Percentiles rank a stretch among this genome's conserved stretches.
Conservation (phyloP, 192 early-diverging fungal genomes). For the Coemansia sp. region DNA sequence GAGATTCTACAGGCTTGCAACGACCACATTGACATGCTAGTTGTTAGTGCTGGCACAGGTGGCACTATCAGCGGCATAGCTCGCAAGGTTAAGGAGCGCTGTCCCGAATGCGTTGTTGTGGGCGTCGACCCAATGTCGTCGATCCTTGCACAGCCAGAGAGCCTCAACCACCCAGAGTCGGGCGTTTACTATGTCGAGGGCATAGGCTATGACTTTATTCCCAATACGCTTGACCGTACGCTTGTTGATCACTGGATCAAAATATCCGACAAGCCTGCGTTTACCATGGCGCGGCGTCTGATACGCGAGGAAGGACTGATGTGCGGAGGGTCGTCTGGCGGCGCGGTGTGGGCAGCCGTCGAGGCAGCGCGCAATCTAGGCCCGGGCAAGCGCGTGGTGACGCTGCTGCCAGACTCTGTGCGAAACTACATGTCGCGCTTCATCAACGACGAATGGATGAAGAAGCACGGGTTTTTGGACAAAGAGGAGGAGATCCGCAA, state of each 20-base stretch:
- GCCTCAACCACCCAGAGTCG: constrained; percentile 67
- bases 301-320: constrained; percentile 97
- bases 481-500: constrained; percentile 58
- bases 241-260: constrained; percentile 96
- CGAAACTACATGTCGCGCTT: constrained; percentile 99
- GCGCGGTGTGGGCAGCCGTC: constrained; percentile 85
- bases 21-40: constrained; percentile 94
- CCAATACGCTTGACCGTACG: constrained; percentile 80
- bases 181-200: constrained; percentile 93
- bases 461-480: constrained; percentile 84
- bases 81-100: constrained; percentile 92
- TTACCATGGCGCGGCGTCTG: constrained; percentile 91
- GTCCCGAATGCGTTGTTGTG: constrained; percentile 80
- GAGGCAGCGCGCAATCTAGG: constrained; percentile 82
- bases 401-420: constrained; percentile 96
- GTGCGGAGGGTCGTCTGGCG: constrained; percentile 94
- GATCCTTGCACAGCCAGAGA: constrained; percentile 86
- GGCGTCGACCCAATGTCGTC: constrained; percentile 96
- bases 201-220: constrained; percentile 99
- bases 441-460: constrained; percentile 98
- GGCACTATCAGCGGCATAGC: constrained; percentile 96
- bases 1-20: constrained; percentile 78
- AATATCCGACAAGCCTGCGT: constrained; percentile 92
- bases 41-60: constrained; percentile 93
- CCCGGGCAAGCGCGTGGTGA: constrained; percentile 87